Evolutionary conservation across 1,284 basidiomycete species (phyloP), one percentile per base, ranked within the genome.

Genomic region (Cutaneotrichosporon dermatis): DNA sequence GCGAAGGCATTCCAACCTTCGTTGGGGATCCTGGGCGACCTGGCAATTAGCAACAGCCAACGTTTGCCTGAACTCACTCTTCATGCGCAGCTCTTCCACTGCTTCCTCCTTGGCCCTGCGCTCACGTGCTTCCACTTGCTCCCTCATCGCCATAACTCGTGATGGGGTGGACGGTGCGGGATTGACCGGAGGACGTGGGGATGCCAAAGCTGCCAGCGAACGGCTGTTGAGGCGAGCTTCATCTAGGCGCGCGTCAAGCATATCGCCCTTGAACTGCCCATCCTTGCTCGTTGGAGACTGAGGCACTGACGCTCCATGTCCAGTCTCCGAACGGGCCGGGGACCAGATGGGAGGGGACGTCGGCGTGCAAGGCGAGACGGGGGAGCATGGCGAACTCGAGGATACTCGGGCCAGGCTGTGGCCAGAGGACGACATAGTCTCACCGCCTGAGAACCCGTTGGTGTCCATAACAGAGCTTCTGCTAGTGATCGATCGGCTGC

Each of bases 201-300:
- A 62, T 8, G 59, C 34, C 43, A 67, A 41, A 13, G 45, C 41
- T 9, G 64, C 66, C 55, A 69, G 61, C 4, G 83, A 88, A 73
- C 86, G 82, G 71, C 89, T 90, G 73, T 93, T 93, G 63, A 83
- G 82, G 62, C 88, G 81, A 6, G 90, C 91, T 51, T 92, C 79
- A 63, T 88, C 88, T 56, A 93, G 77, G 50, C 87, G 84, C 76
- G 83, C 81, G 34, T 85, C 82, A 57, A 93, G 79, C 69, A 91
- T 86, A 62, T 84, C 82, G 16, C 16, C 39, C 4, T 36, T 9
- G 11, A 45, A 10, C 11, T 9, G 25, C 25, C 25, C 25, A 25
- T 25, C 25, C 34, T 13, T 42, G 46, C 55, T 4, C n/a, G 10
- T 25, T 10, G 13, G n/a, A 16, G 15, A 51, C 39, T 11, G 8